Base-by-base conservation (phyloP, 1,139 yeast species). In the Candida labiduridarum region DNA sequence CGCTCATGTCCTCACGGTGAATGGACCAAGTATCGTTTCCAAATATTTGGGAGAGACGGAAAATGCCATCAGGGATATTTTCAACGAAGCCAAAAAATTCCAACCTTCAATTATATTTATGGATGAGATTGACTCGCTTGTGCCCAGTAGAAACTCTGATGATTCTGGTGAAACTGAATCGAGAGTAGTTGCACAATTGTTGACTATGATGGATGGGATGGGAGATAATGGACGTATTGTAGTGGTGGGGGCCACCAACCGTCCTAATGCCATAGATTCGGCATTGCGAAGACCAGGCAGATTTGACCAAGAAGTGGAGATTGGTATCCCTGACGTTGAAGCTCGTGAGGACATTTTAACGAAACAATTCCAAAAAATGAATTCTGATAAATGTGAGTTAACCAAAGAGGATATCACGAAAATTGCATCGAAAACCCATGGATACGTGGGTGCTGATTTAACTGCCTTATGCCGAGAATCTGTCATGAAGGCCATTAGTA, bases 41-140 rank as follows among this genome's bases (percentile, higher is more conserved):
- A 91, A 91, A 64, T 94, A 92, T 62, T 70, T 91, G 40, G 99
- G 99, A 3, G 98, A 92, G 61, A 91, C 98, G 0, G 99, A 94
- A 65, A 83, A 84, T 52, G 85, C 91, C 12, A 71, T 94, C 12
- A 73, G 97, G 52, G 88, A 82, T n/a, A 79, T 88, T 22, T 94
- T 94, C 63, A 79, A 80, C 15, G 98, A 94, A 64, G 98, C 98
- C 0, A 73, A 82, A 48, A 80, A 80, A 60, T 91, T 79, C 62
- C 96, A 92, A 60, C 99, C 99, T 0, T 74, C 96, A 0, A 84
- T 94, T 33, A 80, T 94, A 4, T 83, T 94, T 59, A 84, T 94
- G 66, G 99, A 94, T 68, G 99, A 94, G 63, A 84, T 94, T 36
- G 98, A 94, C 64, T 89, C 97, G 0, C 69, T 94, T 36, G 96